Base-by-base conservation (phyloP, 305 asterid species). In the Fraxinus angustifolia region DNA sequence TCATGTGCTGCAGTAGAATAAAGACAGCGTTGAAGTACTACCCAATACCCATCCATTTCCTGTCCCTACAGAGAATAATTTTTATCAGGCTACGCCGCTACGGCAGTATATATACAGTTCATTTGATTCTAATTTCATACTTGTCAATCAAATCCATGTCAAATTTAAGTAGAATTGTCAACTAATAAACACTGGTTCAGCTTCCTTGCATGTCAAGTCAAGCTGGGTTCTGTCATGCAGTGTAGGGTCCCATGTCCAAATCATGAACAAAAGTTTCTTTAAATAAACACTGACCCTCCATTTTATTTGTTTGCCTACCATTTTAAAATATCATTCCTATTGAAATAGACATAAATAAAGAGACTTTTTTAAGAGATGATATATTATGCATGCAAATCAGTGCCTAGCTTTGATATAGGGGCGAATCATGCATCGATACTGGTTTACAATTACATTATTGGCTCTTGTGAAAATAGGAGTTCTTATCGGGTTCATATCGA, bases 191-290 rank as follows among this genome's bases (percentile, higher is more conserved):
- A 82, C 33, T 67, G 88, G 88, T 81, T 79, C 87, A 70, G 78
- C 83, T 88, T 86, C 83, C 67, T 75, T 56, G 42, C 89, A 26
- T 83, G 86, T 83, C 90, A 83, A 79, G 56, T 83, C 85, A 71
- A 76, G 71, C 77, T 74, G 78, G 75, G 87, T 81, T 79, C 83
- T 7, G 5, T 62, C 71, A 62, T 26, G 71, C 70, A 19, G 26
- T 58, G 70, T 58, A 7, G 14, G 71, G 36, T 36, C 76, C 74
- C 82, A 35, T 31, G 34, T 14, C 73, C 16, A 79, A 79, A 70
- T 73, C 58, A 38, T 50, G 28, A 19, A 17, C 40, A 42, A 76
- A 75, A 40, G 50, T 36, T 48, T 42, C 17, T 36, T 53, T 2
- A 2, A 1, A 71, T 40, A 6, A 19, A 58, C 68, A 17, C 68